phyloP scores from a whole-genome alignment of 225 moss, liverwort and hornwort genomes.

The Bryum argenteum region DNA sequence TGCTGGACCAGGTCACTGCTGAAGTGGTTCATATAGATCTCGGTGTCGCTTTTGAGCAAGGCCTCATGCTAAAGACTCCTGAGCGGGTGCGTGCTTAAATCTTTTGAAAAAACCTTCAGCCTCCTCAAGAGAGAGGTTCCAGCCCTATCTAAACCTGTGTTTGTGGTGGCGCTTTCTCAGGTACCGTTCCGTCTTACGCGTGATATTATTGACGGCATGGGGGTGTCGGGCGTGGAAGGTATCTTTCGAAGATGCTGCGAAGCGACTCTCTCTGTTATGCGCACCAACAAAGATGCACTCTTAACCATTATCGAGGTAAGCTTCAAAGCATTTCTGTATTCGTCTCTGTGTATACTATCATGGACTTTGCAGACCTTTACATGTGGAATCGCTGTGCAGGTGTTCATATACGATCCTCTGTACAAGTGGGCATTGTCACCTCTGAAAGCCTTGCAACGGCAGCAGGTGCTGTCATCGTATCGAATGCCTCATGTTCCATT shows the following conservation, averaged over 20 bases:
- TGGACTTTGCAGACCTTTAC: not conserved
- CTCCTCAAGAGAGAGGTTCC: not conserved
- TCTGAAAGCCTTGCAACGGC: constrained; percentile 89
- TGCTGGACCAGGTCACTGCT: constrained; percentile 90
- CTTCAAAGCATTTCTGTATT: not conserved
- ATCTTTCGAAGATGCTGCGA: constrained; percentile 95
- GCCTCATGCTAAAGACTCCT: constrained; percentile 97
- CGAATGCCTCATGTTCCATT: not conserved
- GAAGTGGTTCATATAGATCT: constrained; percentile 98
- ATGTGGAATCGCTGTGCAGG: constrained; percentile 50
- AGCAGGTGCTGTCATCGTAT: constrained; percentile 56
- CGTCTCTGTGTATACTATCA: not conserved
- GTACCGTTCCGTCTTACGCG: constrained; percentile 98
- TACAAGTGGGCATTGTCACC: constrained; percentile 99
- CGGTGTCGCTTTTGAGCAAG: constrained; percentile 97
- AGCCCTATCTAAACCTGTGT: not conserved
- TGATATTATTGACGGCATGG: constrained; percentile 97
- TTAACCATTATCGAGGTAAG: constrained; percentile 94
- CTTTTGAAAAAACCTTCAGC: too few species aligned
- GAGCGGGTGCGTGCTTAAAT: constrained; percentile 63
- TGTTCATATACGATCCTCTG: constrained; percentile 96
- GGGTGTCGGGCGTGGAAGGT: constrained; percentile 95
- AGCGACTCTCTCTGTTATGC: constrained; percentile 89
- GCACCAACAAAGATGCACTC: constrained; percentile 93
- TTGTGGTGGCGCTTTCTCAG: constrained; percentile 41